phyloP scores from a whole-genome alignment of 768 basidiomycete species.

The Stropharia rugosoannulata region DNA sequence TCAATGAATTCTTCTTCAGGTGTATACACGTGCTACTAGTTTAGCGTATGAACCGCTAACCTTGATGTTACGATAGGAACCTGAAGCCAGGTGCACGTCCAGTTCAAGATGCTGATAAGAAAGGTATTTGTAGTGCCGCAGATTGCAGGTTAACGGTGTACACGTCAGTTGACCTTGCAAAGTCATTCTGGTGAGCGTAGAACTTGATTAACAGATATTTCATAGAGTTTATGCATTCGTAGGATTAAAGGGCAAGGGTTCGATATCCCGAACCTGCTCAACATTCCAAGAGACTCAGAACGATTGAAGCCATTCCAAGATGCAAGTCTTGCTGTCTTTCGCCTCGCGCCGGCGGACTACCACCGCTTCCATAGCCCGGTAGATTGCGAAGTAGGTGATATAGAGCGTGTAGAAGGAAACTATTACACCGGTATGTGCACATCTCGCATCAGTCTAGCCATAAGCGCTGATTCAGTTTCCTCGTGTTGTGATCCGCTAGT shows the following conservation, averaged over 20 bases:
- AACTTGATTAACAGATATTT: not conserved
- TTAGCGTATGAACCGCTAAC: not conserved
- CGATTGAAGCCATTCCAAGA: conserved; percentile 39
- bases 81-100: conserved; percentile 62
- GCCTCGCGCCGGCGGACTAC: conserved; percentile 80
- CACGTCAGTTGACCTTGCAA: conserved; percentile 53
- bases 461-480: not conserved
- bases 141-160: conserved; percentile 78
- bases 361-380: conserved; percentile 79
- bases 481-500: conserved; percentile 33
- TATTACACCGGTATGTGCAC: conserved; percentile 54
- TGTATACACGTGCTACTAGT: conserved; percentile 7
- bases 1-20: conserved; percentile 81
- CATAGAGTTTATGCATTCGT: not conserved
- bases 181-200: conserved; percentile 59
- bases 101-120: conserved; percentile 51
- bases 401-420: conserved; percentile 48
- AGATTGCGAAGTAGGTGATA: conserved; percentile 49
- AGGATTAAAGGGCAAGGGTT: conserved; percentile 75
- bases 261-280: conserved; percentile 59
- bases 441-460: not conserved
- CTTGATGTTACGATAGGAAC: conserved; percentile 31
- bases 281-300: conserved; percentile 41
- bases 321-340: conserved; percentile 61
- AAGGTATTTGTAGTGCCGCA: conserved; percentile 61